phyloP scores from a whole-genome alignment of 768 basidiomycete genomes.

The Boletus tylopilopsis region DNA sequence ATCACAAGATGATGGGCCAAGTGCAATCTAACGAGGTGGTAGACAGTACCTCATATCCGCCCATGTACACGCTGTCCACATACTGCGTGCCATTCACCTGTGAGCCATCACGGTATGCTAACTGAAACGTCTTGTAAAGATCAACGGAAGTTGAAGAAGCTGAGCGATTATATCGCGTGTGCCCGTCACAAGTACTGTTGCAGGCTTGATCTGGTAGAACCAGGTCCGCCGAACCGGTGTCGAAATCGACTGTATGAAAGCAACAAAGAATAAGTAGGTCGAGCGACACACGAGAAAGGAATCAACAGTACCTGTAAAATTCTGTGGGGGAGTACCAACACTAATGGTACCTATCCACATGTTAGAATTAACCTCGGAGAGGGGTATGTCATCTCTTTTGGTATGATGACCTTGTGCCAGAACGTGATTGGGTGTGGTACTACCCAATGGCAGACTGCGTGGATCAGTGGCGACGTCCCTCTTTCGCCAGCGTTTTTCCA shows the following conservation, averaged over 20 bases:
- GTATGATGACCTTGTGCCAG: not conserved
- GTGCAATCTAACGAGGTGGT: constrained; percentile 5
- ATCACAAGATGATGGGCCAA: not conserved
- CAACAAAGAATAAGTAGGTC: not conserved
- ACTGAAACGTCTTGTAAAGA: constrained; percentile 24
- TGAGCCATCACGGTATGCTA: constrained; percentile 39
- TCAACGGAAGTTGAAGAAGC: constrained; percentile 31
- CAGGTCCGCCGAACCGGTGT: constrained; percentile 51
- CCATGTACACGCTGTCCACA: constrained; percentile 42
- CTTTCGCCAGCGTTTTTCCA: constrained; percentile 8
- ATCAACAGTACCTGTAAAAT: constrained; percentile 36
- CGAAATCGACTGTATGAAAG: constrained; percentile 45
- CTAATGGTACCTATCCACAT: constrained; percentile 46
- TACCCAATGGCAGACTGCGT: not conserved
- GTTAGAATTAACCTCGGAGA: constrained; percentile 35
- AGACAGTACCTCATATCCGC: constrained; percentile 30
- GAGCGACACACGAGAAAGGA: not conserved
- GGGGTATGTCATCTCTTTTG: constrained; percentile 30
- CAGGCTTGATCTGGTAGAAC: constrained; percentile 37
- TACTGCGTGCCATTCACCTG: constrained; percentile 37
- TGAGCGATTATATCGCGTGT: constrained; percentile 28
- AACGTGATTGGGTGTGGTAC: not conserved
- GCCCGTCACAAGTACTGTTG: constrained; percentile 28
- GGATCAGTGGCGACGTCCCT: not conserved
- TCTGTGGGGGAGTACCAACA: constrained; percentile 45